Base-by-base conservation (phyloP, 2,329 filamentous ascomycete species). In the Leptoxyphium fumago region DNA sequence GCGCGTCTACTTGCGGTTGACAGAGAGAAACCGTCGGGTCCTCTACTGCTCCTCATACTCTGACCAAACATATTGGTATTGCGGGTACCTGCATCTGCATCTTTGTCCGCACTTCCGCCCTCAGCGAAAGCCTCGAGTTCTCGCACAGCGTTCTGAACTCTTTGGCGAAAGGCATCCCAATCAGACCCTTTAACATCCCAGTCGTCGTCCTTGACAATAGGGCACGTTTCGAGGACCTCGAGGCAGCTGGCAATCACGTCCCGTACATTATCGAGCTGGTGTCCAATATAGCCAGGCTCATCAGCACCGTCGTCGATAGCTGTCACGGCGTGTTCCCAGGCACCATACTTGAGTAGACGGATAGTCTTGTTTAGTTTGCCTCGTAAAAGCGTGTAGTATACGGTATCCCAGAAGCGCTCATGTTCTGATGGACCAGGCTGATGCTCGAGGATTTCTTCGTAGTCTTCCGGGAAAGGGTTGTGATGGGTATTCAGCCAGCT, bases 151-250 rank as follows among this genome's bases (percentile, higher is more conserved):
- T 78, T 75, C 38, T 77, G 72, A 13, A 86, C 78, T 43, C 82
- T 78, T 50, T 84, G 78, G 43, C 89, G 78, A 65, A 91, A 96
- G 34, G 91, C 64, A 13, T 74, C 77, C 89, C 89, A 96, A 47
- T 89, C 83, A 50, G 76, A 75, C 46, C 80, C 81, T 57, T 78
- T 80, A 40, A 91, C 76, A 53, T 94, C 80, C 89, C 89, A 96
- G 58, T 89, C 78, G 39, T 73, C 72, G 40, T 68, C 64, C 43
- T 68, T 70, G 21, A 77, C 62, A 3, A 75, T 80, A 5, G 89
- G 89, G 52, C 84, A 94, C 30, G 74, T 71, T 44, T 82, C 75
- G 30, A 96, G 70, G 38, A 87, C 68, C 17, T 78, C 69, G 39
- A 82, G 74, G 17, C 83, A 80, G 48, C 77, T 74, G 42, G 77